These are phyloP conservation scores for Periconia sp. DNA, from an alignment of 2,329 filamentous ascomycete species.

Conservation along the genomic window DNA sequence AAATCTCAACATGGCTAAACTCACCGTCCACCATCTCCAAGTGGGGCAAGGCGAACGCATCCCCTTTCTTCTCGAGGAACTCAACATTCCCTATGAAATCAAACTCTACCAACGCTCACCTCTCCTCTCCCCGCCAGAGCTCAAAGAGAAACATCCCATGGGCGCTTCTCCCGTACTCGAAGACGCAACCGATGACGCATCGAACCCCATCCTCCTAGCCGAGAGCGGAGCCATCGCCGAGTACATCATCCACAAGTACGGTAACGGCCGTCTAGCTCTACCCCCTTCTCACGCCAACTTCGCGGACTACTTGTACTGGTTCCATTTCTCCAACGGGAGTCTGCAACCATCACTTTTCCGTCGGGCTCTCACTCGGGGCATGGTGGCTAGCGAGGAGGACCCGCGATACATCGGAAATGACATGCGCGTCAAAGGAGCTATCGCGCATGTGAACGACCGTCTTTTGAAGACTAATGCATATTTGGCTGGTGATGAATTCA, in stretches of 20 bases:
- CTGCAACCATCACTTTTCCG: conserved; percentile 43
- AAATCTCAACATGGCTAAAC: conserved; percentile 9
- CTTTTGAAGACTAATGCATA: conserved; percentile 51
- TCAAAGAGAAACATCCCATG: conserved; percentile 42
- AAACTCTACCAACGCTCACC: conserved; percentile 52
- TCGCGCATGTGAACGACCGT: conserved; percentile 54
- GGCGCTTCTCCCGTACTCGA: conserved; percentile 63
- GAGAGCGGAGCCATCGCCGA: conserved; percentile 64
- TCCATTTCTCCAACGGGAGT: conserved; percentile 56
- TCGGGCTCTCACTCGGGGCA: conserved; percentile 28
- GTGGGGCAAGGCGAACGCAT: conserved; percentile 65
- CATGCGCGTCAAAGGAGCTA: conserved; percentile 38
- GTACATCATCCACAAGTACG: conserved; percentile 61
- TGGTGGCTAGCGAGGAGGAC: conserved; percentile 29
- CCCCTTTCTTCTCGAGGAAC: conserved; percentile 66
- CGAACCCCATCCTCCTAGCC: conserved; percentile 56
- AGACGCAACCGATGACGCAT: conserved; percentile 46
- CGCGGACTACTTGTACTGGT: conserved; percentile 66
- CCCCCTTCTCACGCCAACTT: conserved; percentile 53
- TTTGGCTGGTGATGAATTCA: conserved; percentile 64
- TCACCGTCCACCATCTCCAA: conserved; percentile 42
- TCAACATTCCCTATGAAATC: conserved; percentile 57
- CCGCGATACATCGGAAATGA: conserved; percentile 40
- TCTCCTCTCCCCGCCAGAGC: conserved; percentile 37
- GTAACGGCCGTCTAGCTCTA: conserved; percentile 51